Evolutionary conservation across 2,329 filamentous ascomycete species (phyloP).

Genomic region (Sporothrix pseudoabietina): DNA sequence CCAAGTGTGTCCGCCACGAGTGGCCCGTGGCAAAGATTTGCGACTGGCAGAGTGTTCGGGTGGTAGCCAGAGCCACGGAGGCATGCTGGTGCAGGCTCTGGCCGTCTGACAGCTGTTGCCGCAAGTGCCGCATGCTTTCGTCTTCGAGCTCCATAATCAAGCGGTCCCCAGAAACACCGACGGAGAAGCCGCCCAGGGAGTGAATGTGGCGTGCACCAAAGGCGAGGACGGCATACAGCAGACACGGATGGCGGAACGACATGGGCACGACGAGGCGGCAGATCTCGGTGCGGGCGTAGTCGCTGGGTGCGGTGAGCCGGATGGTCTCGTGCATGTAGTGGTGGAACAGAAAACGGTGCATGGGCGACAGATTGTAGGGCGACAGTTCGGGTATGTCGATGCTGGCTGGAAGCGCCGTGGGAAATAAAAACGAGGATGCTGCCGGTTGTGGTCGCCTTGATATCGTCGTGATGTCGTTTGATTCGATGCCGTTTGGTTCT

Average conservation of each 20-base stretch:
- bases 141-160: conserved; percentile 21
- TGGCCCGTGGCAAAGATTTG: conserved; percentile 26
- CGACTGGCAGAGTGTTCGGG: conserved; percentile 31
- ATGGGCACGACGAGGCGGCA: conserved; percentile 30
- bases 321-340: conserved; percentile 32
- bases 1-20: conserved; percentile 30
- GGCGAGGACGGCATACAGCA: conserved; percentile 28
- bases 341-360: conserved; percentile 30
- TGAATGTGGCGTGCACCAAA: conserved; percentile 28
- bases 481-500: not conserved
- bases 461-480: not conserved
- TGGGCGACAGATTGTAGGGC: not conserved
- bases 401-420: not conserved
- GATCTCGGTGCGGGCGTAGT: conserved; percentile 29
- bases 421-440: too few species aligned
- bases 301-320: conserved; percentile 31
- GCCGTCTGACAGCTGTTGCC: conserved; percentile 17
- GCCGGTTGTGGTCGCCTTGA: not conserved
- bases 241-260: conserved; percentile 27
- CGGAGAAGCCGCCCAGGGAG: conserved; percentile 7
- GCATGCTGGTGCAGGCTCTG: conserved; percentile 21
- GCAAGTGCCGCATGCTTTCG: conserved; percentile 29
- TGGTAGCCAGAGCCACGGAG: conserved; percentile 25
- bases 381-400: not conserved
- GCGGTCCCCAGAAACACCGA: not conserved